Conservation (phyloP, 371 early-diverging fungal species). For the Actinomortierella ambigua region DNA sequence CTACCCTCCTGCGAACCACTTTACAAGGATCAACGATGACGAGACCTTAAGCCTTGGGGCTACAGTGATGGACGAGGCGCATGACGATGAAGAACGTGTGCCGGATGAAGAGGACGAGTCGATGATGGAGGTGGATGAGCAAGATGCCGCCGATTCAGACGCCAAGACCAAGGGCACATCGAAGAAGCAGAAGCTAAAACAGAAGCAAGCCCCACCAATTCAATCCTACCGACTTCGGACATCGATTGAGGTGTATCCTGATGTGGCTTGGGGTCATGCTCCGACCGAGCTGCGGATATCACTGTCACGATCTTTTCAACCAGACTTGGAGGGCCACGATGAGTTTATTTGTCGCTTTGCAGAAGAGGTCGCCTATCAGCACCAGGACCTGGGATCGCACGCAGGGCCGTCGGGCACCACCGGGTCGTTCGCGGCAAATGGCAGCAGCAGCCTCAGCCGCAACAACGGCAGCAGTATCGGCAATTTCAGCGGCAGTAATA, state of each 20-base stretch:
- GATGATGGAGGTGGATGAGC: background rate
- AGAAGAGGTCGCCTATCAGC: slow-evolving; percentile 20
- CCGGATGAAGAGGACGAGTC: background rate
- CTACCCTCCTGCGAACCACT: slow-evolving; percentile 42
- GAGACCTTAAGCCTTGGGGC: background rate
- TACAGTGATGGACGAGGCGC: background rate
- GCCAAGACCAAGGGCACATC: background rate
- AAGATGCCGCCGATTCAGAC: background rate
- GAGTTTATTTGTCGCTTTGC: slow-evolving; percentile 48
- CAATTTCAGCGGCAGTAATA: background rate
- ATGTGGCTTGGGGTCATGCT: slow-evolving; percentile 25
- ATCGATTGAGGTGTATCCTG: slow-evolving; percentile 39
- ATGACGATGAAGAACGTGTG: background rate
- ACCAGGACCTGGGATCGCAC: background rate
- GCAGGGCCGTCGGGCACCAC: background rate
- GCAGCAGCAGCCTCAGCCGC: background rate
- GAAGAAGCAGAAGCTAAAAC: no score
- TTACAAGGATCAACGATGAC: slow-evolving; percentile 19
- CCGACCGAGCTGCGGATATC: slow-evolving; percentile 34
- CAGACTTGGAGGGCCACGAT: slow-evolving; percentile 40
- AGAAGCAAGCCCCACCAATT: no score
- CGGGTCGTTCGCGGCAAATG: no score
- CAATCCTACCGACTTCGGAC: slow-evolving; percentile 30
- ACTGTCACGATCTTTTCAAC: slow-evolving; percentile 33
- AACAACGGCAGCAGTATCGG: slow-evolving; percentile 13